Conservation (phyloP, 768 basidiomycete genomes). For the Agaricus blazei region DNA sequence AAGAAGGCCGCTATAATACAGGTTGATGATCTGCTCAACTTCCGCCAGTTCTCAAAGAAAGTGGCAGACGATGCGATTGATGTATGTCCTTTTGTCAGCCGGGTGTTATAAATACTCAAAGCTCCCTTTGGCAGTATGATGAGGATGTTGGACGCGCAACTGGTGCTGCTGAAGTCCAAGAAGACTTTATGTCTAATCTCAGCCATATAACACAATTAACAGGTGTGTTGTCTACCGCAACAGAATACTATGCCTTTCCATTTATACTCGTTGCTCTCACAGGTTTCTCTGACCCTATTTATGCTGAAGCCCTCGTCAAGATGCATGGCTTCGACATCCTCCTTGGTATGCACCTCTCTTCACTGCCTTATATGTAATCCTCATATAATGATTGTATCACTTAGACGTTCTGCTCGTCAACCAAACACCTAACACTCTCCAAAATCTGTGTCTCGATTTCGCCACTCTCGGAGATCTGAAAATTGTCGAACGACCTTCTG, state of each 20-base stretch:
- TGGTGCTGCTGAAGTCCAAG: slow-evolving; percentile 73
- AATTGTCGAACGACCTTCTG: slow-evolving; percentile 91
- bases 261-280: slow-evolving; percentile 16
- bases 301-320: slow-evolving; percentile 96
- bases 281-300: slow-evolving; percentile 98
- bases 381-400: not conserved
- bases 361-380: not conserved
- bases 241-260: not conserved
- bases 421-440: slow-evolving; percentile 89
- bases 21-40: slow-evolving; percentile 87
- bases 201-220: slow-evolving; percentile 92
- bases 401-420: slow-evolving; percentile 94
- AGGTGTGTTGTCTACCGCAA: slow-evolving; percentile 36
- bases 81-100: slow-evolving; percentile 30
- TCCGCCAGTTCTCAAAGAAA: slow-evolving; percentile 96
- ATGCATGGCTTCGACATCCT: slow-evolving; percentile 97
- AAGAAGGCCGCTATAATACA: slow-evolving; percentile 68
- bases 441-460: slow-evolving; percentile 96
- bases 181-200: slow-evolving; percentile 93
- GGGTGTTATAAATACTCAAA: too few species aligned
- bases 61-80: slow-evolving; percentile 73
- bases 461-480: slow-evolving; percentile 96
- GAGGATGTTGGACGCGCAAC: slow-evolving; percentile 88
- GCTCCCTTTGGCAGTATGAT: slow-evolving; percentile 55
- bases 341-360: slow-evolving; percentile 51